These are phyloP conservation scores for Lactifluus rugatus DNA, from an alignment of 768 basidiomycete genomes.

Conservation along the genomic window DNA sequence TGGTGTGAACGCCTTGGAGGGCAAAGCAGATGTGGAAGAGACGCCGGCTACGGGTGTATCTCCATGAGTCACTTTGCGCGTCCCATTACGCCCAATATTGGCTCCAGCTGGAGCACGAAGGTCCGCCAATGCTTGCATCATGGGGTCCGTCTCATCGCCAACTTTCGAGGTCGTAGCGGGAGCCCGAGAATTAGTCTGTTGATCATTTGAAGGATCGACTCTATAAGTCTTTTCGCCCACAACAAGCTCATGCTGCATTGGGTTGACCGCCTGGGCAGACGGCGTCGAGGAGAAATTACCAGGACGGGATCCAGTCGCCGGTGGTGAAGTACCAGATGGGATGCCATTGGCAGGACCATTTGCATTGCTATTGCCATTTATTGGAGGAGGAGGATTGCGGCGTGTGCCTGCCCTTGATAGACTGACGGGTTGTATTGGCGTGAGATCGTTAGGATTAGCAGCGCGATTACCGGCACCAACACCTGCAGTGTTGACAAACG, in stretches of 20 bases:
- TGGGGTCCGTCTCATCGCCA: constrained; percentile 31
- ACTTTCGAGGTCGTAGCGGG: constrained; percentile 11
- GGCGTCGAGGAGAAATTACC: neutral
- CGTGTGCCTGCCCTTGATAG: constrained; percentile 25
- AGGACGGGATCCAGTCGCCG: neutral
- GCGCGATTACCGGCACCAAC: constrained; percentile 55
- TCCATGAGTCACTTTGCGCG: constrained; percentile 18
- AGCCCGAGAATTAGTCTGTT: constrained; percentile 35
- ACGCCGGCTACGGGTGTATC: constrained; percentile 11
- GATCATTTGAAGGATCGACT: constrained; percentile 56
- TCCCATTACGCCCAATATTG: constrained; percentile 23
- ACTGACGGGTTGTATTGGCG: constrained; percentile 26
- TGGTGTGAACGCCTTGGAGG: constrained; percentile 13
- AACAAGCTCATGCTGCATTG: constrained; percentile 49
- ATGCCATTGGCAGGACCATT: constrained; percentile 6
- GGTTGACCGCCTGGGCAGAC: constrained; percentile 22
- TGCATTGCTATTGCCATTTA: neutral
- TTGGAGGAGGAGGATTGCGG: neutral
- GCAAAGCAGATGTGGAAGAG: constrained; percentile 10
- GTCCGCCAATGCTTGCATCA: constrained; percentile 31
- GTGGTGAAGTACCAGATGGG: constrained; percentile 11
- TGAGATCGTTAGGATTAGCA: constrained; percentile 26
- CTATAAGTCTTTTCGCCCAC: constrained; percentile 59
- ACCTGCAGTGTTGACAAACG: constrained; percentile 51
- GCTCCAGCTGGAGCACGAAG: constrained; percentile 24